Evolutionary conservation across 2,329 filamentous ascomycete species (phyloP).

Genomic region (Fusarium begoniae): DNA sequence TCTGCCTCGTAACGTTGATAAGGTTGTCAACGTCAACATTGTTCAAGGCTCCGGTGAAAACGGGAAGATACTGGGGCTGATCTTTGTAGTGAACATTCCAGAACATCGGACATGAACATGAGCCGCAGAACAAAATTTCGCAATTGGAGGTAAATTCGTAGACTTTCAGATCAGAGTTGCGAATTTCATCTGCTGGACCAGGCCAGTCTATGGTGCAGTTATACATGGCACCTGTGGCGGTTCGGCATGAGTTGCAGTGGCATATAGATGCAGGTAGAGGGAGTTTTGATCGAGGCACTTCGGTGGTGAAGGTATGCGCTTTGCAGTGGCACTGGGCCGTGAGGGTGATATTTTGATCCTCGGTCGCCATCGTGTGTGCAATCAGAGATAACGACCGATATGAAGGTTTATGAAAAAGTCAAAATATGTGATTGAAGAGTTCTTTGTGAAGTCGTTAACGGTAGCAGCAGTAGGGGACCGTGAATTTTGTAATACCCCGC

Average conservation of each 20-base stretch:
- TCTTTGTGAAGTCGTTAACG: not conserved
- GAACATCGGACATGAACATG: constrained; percentile 57
- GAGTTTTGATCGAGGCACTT: constrained; percentile 46
- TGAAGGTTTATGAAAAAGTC: not conserved
- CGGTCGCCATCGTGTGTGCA: not conserved
- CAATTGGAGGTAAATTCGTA: constrained; percentile 50
- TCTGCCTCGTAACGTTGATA: constrained; percentile 49
- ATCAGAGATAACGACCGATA: fast-evolving
- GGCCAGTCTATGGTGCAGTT: constrained; percentile 37
- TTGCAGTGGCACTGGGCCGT: constrained; percentile 57
- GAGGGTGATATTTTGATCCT: constrained; percentile 9
- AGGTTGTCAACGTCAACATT: constrained; percentile 44
- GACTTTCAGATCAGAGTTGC: constrained; percentile 42
- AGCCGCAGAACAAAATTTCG: constrained; percentile 53
- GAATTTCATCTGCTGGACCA: constrained; percentile 19
- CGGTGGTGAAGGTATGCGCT: constrained; percentile 50
- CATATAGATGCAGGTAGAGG: constrained; percentile 55
- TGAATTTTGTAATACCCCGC: constrained; percentile 13
- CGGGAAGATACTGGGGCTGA: constrained; percentile 30
- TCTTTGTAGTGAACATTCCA: constrained; percentile 39
- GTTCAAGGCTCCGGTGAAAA: constrained; percentile 51
- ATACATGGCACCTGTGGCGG: constrained; percentile 55
- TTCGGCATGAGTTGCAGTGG: constrained; percentile 62
- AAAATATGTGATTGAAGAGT: not conserved
- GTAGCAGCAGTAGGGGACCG: not conserved